Conservation (phyloP, 192 early-diverging fungal species). For the Coemansia sp. region DNA sequence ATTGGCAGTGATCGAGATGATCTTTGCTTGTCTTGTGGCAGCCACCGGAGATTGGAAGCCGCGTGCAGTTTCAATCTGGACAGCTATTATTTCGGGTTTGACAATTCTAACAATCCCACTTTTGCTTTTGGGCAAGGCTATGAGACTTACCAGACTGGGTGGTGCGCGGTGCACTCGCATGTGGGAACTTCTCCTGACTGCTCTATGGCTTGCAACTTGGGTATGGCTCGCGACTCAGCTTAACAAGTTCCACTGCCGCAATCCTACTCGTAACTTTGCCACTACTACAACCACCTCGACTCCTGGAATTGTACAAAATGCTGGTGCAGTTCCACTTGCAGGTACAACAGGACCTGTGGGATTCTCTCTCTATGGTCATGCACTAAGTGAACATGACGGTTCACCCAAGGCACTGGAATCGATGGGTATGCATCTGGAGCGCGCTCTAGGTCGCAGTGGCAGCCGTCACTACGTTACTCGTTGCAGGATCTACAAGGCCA, state of each 20-base stretch:
- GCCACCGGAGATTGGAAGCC: slow-evolving; percentile 56
- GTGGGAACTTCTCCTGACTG: slow-evolving; percentile 49
- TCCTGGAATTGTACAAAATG: slow-evolving; percentile 9
- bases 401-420: slow-evolving; percentile 29
- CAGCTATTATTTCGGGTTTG: slow-evolving; percentile 41
- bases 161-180: slow-evolving; percentile 43
- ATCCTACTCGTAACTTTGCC: slow-evolving; percentile 5
- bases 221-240: slow-evolving; percentile 53
- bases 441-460: slow-evolving; percentile 35
- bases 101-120: slow-evolving; percentile 43
- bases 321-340: slow-evolving; percentile 1
- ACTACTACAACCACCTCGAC: slow-evolving; percentile 1
- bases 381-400: slow-evolving; percentile 36
- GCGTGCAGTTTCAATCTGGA: slow-evolving; percentile 49
- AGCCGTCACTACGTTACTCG: slow-evolving; percentile 35
- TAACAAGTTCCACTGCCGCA: slow-evolving; percentile 50
- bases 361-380: slow-evolving; percentile 50
- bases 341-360: slow-evolving; percentile 16
- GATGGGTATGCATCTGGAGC: slow-evolving; percentile 16
- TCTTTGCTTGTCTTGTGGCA: slow-evolving; percentile 46
- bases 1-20: slow-evolving; percentile 35
- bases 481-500: slow-evolving; percentile 50
- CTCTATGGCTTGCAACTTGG: slow-evolving; percentile 50
- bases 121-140: slow-evolving; percentile 38
- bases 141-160: slow-evolving; percentile 30